Conservation (phyloP, 441 rosid genomes). For the Mallotus japonicus region DNA sequence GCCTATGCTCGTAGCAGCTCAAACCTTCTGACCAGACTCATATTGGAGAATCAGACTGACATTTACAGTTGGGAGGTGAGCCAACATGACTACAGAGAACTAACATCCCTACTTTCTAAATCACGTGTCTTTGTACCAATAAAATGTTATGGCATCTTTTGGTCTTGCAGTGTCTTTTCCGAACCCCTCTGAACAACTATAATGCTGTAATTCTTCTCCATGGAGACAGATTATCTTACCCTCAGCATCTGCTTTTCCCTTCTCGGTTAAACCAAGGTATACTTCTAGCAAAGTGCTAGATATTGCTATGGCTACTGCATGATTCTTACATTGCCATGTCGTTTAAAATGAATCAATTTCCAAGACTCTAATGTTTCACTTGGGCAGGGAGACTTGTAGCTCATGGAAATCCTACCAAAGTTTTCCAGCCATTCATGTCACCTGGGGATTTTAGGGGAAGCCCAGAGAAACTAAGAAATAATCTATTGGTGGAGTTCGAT, state of each 20-base stretch:
- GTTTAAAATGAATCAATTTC: neutral
- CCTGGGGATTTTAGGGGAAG: constrained; percentile 57
- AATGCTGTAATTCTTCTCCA: constrained; percentile 90
- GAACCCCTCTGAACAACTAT: constrained; percentile 85
- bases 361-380: constrained; percentile 1
- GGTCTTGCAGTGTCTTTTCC: constrained; percentile 69
- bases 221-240: constrained; percentile 67
- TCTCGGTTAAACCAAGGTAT: constrained; percentile 71
- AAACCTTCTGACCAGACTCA: constrained; percentile 62
- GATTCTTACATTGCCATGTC: neutral
- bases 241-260: constrained; percentile 72
- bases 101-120: constrained; percentile 11
- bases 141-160: constrained; percentile 4
- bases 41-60: constrained; percentile 54
- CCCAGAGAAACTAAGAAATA: constrained; percentile 50
- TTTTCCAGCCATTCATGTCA: constrained; percentile 53
- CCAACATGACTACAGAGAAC: constrained; percentile 7
- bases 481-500: constrained; percentile 70
- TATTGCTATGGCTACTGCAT: neutral
- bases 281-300: neutral
- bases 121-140: constrained; percentile 2
- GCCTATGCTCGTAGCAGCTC: constrained; percentile 96
- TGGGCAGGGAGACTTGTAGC: constrained; percentile 69
- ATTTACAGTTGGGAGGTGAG: constrained; percentile 85
- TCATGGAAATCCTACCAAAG: constrained; percentile 61